phyloP scores from a whole-genome alignment of 2,329 filamentous ascomycete genomes.

The Phoma sp. region DNA sequence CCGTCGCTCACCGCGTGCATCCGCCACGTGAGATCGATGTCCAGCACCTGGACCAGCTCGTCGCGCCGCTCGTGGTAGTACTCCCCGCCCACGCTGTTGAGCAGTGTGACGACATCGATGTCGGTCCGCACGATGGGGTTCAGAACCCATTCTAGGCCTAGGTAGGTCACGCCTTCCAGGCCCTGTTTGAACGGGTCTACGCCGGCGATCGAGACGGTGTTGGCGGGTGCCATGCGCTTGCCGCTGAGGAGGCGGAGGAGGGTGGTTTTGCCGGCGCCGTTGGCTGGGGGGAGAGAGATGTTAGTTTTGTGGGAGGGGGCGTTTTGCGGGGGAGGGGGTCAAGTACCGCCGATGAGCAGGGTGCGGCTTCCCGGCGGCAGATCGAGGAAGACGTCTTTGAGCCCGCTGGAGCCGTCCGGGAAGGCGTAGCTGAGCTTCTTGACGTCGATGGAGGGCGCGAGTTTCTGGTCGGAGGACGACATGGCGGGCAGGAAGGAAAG shows the following conservation, averaged over 20 bases:
- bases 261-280: constrained; percentile 96
- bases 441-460: constrained; percentile 71
- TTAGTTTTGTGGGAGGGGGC: neutral
- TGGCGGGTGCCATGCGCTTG: constrained; percentile 84
- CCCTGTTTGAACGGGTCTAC: constrained; percentile 90
- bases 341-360: constrained; percentile 82
- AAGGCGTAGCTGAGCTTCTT: constrained; percentile 85
- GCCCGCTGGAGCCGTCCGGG: constrained; percentile 80
- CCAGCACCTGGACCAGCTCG: constrained; percentile 84
- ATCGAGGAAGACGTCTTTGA: constrained; percentile 73
- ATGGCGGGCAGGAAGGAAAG: constrained; percentile 13
- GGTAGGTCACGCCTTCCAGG: constrained; percentile 93
- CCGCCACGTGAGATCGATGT: constrained; percentile 90
- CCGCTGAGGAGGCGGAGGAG: constrained; percentile 92
- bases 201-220: constrained; percentile 77
- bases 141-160: constrained; percentile 96
- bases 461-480: constrained; percentile 30
- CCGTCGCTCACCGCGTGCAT: constrained; percentile 97
- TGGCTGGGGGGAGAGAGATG: constrained; percentile 64
- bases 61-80: constrained; percentile 81
- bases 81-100: constrained; percentile 84
- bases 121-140: constrained; percentile 96
- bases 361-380: constrained; percentile 86
- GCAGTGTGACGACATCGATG: constrained; percentile 86
- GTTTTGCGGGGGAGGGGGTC: constrained; percentile 16